Evolutionary conservation across 2,329 filamentous ascomycete genomes (phyloP), one percentile per base, ranked within the genome.

Genomic region (Penicillium sp.): DNA sequence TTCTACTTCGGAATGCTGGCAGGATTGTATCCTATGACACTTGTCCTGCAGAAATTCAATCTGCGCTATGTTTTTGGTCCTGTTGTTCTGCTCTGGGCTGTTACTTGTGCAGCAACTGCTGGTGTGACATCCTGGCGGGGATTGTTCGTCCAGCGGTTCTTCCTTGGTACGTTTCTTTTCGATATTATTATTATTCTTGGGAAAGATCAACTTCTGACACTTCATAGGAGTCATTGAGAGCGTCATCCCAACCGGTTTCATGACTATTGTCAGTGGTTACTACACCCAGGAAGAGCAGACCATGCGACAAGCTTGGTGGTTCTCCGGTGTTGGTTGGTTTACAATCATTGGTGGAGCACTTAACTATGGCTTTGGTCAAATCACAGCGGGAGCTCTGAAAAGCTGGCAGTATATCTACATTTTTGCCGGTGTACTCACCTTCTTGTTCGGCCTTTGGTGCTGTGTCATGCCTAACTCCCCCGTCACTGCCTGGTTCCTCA

Each of bases 1-100:
- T 91, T 92, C 77, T 92, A 91, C 76, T 91, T 92, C 63, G 89
- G 89, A 37, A 90, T 90, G 87, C 80, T 93, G 2, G 85, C 83
- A 0, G 89, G 89, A 0, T 76, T 90, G 3, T 91, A 90, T 60
- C 89, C 89, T 1, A 86, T 91, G 83, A 87, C 87, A 0, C 90
- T 88, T 58, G 78, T 84, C 0, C 78, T 90, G 1, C 89, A 92
- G 71, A 83, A 84, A 21, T 89, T 90, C 76, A 79, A 85, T 57
- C 79, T 85, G 1, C 83, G 86, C n/a, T 80, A 81, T 47, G 83
- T 89, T 1, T 80, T 92, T 3, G 87, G 88, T n/a, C 71, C 71
- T 2, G 61, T 71, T 1, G 71, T 74, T 16, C 74, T 90, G 49
- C 52, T 88, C 7, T 91, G 89, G 90, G 81, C 86, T 0, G 72